These are phyloP conservation scores for Artemisia tridentata DNA, from an alignment of 129 eudicot genomes.

Conservation along the genomic window DNA sequence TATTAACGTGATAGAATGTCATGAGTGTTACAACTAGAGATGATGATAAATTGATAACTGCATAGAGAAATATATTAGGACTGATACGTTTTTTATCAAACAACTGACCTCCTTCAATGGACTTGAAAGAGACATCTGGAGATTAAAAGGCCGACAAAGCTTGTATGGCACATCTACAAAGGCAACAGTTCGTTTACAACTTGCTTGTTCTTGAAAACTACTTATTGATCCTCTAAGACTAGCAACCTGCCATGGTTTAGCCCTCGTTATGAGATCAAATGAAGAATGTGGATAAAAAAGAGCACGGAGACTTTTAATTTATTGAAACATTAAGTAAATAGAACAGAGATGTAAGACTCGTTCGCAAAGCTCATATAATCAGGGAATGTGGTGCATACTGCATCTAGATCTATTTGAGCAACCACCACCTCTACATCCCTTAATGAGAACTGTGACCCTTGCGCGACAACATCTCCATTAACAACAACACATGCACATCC, in stretches of 20 bases:
- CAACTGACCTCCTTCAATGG: slow-evolving; percentile 69
- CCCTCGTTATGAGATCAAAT: slow-evolving; percentile 13
- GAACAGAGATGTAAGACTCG: neutral
- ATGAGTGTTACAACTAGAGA: too few species aligned
- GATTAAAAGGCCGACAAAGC: slow-evolving; percentile 79
- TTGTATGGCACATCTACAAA: slow-evolving; percentile 60
- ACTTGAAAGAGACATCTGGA: slow-evolving; percentile 70
- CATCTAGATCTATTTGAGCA: slow-evolving; percentile 93
- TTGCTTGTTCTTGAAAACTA: slow-evolving; percentile 98
- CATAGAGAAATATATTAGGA: too few species aligned
- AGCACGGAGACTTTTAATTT: neutral
- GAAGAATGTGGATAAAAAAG: neutral
- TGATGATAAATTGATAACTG: too few species aligned
- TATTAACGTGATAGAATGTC: too few species aligned
- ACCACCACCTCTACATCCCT: slow-evolving; percentile 89
- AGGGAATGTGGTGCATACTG: slow-evolving; percentile 46
- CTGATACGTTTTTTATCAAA: neutral
- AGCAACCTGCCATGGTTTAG: slow-evolving; percentile 57
- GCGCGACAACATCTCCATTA: slow-evolving; percentile 92
- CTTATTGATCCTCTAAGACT: slow-evolving; percentile 97
- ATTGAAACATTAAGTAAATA: neutral
- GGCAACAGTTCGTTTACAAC: slow-evolving; percentile 64
- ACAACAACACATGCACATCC: slow-evolving; percentile 90
- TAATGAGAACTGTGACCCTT: slow-evolving; percentile 92
- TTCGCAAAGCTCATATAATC: too few species aligned